Base-by-base conservation (phyloP, 192 early-diverging fungal species). In the Linnemannia exigua region DNA sequence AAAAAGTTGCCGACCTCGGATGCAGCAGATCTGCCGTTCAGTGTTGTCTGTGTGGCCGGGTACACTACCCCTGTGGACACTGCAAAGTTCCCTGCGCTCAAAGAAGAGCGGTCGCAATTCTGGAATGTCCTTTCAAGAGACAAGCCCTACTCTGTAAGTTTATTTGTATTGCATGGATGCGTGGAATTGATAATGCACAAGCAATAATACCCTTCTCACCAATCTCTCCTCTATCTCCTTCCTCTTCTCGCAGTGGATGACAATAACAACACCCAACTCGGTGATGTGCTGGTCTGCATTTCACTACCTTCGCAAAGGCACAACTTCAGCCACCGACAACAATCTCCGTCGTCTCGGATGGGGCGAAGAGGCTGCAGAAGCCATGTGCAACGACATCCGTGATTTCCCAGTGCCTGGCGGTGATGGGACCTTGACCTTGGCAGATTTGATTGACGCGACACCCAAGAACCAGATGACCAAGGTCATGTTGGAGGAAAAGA, bases 381-480 rank as follows among this genome's bases (percentile, higher is more conserved):
- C 41, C 17, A 76, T 76, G 75, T 31, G n/a, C 63, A 38, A 67
- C 31, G 75, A 66, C 31, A 28, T 76, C 1, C 66, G 66, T 25
- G 44, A 76, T 31, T 76, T 76, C 33, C 58, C 75, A 5, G 46
- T 67, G 8, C 75, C 77, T 17, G 67, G 51, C n/a, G 77, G 77
- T 33, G 16, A 63, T 52, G 54, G 54, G 20, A 46, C 54, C 6
- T 44, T 37, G 33, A 71, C 77, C 14, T 0, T 79, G 35, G 77
- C 69, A 14, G 77, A 79, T 51, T 72, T 79, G 70, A 79, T 79
- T 35, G 78, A 79, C 35, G 52, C 44, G 54, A 79, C 78, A 16
- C 78, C 78, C 51, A 67, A 74, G 48, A 50, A 69, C 7, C 71
- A 66, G 35, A 79, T 79, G 38, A 66, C 50, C 33, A 79, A 73